phyloP scores from a whole-genome alignment of 192 early-diverging fungal genomes.

The Entomortierella beljakovae region DNA sequence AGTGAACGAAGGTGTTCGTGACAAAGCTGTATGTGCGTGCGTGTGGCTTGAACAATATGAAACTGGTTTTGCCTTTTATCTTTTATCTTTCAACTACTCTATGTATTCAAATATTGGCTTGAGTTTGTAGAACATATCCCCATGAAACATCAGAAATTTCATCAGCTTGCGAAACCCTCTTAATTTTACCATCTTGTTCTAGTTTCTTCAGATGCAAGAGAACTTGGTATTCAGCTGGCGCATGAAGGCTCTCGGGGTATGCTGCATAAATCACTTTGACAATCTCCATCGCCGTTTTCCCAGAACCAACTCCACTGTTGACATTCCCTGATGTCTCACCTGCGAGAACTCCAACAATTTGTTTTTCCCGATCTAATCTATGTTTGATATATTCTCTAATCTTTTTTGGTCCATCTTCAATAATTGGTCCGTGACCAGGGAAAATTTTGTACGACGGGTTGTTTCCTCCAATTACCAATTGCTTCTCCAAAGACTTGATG shows the following conservation, averaged over 20 bases:
- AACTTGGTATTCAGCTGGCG: constrained; percentile 62
- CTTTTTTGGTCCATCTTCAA: constrained; percentile 71
- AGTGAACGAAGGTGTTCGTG: no score
- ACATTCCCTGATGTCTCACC: neutral
- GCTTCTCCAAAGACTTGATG: constrained; percentile 69
- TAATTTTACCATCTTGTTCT: constrained; percentile 58
- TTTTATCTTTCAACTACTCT: neutral
- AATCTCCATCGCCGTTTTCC: constrained; percentile 61
- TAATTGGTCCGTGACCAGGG: constrained; percentile 84
- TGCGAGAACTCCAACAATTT: constrained; percentile 68
- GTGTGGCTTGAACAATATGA: no score
- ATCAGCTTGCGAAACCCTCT: neutral
- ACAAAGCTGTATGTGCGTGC: no score
- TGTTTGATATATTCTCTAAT: constrained; percentile 85
- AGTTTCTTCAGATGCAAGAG: constrained; percentile 69
- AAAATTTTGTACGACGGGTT: constrained; percentile 34
- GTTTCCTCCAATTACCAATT: constrained; percentile 42
- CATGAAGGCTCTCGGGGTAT: constrained; percentile 63
- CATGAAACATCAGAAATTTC: constrained; percentile 29
- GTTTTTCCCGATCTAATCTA: constrained; percentile 77
- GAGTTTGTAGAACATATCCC: constrained; percentile 8
- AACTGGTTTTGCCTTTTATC: neutral
- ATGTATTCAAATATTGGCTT: constrained; percentile 14
- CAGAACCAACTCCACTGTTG: neutral
- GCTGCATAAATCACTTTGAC: constrained; percentile 64